Evolutionary conservation across 441 rosid genomes (phyloP).

Genomic region (Croton laevigatus): DNA sequence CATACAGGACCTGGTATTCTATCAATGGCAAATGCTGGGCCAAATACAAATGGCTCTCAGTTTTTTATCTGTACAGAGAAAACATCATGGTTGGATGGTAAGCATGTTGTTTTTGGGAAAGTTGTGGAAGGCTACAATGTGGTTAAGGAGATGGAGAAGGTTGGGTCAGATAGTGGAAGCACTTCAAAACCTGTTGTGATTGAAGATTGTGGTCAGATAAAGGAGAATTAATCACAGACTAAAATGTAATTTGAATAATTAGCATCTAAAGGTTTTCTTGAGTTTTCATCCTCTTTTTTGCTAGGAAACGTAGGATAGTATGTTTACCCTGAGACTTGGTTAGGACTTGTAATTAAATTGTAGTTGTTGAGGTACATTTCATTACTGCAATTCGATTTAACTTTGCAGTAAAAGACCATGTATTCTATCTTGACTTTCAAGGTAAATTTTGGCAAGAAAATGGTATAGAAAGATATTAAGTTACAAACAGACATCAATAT

Average conservation of each 20-base stretch:
- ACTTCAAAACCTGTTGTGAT: constrained; percentile 54
- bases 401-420: too few relatives aligned
- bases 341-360: too few relatives aligned
- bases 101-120: constrained; percentile 76
- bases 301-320: too few relatives aligned
- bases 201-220: constrained; percentile 62
- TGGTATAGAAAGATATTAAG: too few relatives aligned
- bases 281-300: too few relatives aligned
- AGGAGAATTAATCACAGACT: constrained; percentile 30
- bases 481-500: too few relatives aligned
- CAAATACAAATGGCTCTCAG: constrained; percentile 72
- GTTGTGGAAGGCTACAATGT: constrained; percentile 67
- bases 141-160: constrained; percentile 61
- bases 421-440: too few relatives aligned
- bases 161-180: constrained; percentile 45
- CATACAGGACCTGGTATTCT: constrained; percentile 64
- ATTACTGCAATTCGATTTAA: too few relatives aligned
- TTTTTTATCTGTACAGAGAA: constrained; percentile 63
- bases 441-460: too few relatives aligned
- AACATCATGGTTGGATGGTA: constrained; percentile 73
- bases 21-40: constrained; percentile 80
- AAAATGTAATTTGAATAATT: background rate
- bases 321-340: too few relatives aligned
- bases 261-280: background rate
- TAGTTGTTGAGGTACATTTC: too few relatives aligned